phyloP scores from a whole-genome alignment of 371 early-diverging fungal genomes.

The Vairimorpha apis region DNA sequence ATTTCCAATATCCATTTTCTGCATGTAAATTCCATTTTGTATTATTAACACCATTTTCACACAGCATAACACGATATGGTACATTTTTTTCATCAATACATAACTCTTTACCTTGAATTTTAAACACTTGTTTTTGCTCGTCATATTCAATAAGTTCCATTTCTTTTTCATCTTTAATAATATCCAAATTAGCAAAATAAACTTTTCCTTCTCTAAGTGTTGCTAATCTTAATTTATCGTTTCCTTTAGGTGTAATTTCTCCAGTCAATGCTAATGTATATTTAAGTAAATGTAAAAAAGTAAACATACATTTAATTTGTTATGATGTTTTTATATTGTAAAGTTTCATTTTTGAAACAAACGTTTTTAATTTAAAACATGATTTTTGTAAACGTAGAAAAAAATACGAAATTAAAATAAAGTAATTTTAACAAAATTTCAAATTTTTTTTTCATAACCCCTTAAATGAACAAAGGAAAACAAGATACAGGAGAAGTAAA shows the following conservation, averaged over 20 bases:
- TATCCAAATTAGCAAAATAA: background rate
- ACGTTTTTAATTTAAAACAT: background rate
- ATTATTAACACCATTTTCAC: background rate
- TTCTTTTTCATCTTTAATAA: background rate
- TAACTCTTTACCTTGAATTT: background rate
- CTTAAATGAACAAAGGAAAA: conserved; percentile 14
- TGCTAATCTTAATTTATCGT: background rate
- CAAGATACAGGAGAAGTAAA: conserved; percentile 26
- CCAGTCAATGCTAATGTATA: background rate
- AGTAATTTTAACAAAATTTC: background rate
- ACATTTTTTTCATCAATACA: background rate
- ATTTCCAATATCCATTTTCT: conserved; percentile 7
- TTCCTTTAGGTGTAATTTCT: background rate
- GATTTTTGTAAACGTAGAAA: background rate
- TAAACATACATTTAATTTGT: no score
- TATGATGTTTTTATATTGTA: no score
- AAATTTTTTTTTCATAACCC: background rate
- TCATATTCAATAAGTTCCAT: background rate
- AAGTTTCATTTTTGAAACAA: background rate
- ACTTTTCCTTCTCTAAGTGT: background rate
- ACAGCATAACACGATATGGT: background rate
- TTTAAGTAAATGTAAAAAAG: no score
- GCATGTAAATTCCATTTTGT: background rate
- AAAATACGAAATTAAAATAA: background rate
- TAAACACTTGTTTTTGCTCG: background rate